Evolutionary conservation across 2,329 filamentous ascomycete genomes (phyloP).

Genomic region (Cladobotryum mycophilum): DNA sequence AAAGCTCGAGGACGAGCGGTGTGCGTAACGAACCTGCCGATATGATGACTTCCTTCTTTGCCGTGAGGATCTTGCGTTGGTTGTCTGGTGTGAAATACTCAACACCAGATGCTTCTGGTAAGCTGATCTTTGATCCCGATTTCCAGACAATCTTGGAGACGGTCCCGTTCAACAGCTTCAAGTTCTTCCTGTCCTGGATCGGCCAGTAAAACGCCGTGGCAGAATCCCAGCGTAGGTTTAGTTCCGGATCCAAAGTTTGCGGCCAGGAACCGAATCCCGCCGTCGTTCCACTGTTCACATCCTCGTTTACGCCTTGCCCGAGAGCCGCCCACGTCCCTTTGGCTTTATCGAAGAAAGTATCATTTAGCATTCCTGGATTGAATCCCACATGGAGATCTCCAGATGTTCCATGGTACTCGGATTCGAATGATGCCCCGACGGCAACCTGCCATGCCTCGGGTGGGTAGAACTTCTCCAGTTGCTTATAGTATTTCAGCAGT

Average conservation of each 20-base stretch:
- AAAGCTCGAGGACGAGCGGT: constrained; percentile 25
- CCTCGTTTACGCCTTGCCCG: constrained; percentile 27
- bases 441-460: constrained; percentile 28
- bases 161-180: constrained; percentile 33
- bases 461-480: constrained; percentile 31
- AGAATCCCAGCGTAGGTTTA: constrained; percentile 34
- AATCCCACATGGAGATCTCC: constrained; percentile 34
- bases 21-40: constrained; percentile 13
- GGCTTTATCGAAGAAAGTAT: constrained; percentile 22
- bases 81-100: constrained; percentile 33
- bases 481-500: constrained; percentile 31
- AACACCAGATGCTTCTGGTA: constrained; percentile 26
- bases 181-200: constrained; percentile 29
- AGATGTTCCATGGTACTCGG: constrained; percentile 27
- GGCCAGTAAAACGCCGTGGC: constrained; percentile 37
- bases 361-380: constrained; percentile 27
- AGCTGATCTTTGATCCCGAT: constrained; percentile 3
- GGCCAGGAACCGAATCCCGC: constrained; percentile 33
- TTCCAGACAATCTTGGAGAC: constrained; percentile 27
- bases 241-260: constrained; percentile 32
- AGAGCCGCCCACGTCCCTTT: constrained; percentile 28
- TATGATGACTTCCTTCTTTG: constrained; percentile 31
- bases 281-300: constrained; percentile 34
- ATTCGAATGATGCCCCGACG: constrained; percentile 29
- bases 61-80: constrained; percentile 26